These are phyloP conservation scores for Aspergillus fijiensis DNA, from an alignment of 2,329 filamentous ascomycete species.

Conservation along the genomic window DNA sequence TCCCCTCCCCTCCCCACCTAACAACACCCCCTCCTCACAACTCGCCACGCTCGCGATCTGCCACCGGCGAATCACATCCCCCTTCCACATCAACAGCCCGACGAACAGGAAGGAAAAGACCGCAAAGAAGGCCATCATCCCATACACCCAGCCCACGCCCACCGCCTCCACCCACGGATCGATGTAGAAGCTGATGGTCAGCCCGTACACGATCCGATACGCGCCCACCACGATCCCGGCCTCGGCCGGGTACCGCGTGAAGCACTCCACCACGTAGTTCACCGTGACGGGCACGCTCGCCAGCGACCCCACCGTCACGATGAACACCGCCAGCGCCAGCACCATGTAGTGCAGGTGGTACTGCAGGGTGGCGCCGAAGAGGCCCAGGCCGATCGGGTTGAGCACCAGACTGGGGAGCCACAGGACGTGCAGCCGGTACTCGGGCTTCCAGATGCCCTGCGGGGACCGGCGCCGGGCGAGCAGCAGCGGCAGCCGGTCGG, in stretches of 20 bases:
- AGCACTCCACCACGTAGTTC: constrained; percentile 33
- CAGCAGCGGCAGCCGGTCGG: constrained; percentile 21
- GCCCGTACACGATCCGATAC: constrained; percentile 33
- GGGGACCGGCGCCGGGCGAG: constrained; percentile 13
- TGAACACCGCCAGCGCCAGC: constrained; percentile 37
- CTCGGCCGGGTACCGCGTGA: constrained; percentile 37
- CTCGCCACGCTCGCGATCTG: constrained; percentile 2
- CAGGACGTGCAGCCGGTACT: constrained; percentile 39
- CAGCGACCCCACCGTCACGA: constrained; percentile 36
- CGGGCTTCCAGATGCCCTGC: constrained; percentile 40
- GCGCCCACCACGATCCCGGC: constrained; percentile 17
- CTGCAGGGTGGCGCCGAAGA: constrained; percentile 40
- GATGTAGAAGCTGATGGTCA: constrained; percentile 40
- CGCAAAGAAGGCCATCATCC: constrained; percentile 38
- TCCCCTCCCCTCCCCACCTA: background rate
- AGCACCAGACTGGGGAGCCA: constrained; percentile 30
- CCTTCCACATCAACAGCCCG: constrained; percentile 8
- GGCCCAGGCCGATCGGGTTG: constrained; percentile 31
- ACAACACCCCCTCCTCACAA: background rate
- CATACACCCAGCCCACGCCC: constrained; percentile 38
- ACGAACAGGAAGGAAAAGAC: constrained; percentile 14
- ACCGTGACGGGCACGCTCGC: constrained; percentile 26
- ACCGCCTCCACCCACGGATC: constrained; percentile 34
- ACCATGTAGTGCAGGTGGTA: constrained; percentile 40
- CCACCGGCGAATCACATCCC: constrained; percentile 8